Evolutionary conservation across 768 basidiomycete genomes (phyloP).

Genomic region (Calocybe cyanea): DNA sequence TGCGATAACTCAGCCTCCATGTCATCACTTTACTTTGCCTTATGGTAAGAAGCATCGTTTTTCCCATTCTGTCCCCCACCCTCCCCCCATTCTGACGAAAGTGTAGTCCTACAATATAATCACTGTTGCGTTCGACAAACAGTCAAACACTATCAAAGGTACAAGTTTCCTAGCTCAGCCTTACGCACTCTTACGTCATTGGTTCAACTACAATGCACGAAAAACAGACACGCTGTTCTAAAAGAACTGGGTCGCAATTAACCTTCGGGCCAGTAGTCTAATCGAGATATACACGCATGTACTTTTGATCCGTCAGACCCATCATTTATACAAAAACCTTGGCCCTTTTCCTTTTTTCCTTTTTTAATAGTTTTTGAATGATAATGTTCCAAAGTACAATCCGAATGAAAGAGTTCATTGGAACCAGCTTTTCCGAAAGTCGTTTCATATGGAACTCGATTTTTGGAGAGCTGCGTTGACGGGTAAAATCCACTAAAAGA

Average conservation of each 20-base stretch:
- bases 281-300: background rate
- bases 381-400: background rate
- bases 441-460: background rate
- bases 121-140: background rate
- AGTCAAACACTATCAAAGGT: background rate
- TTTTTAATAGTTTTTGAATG: background rate
- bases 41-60: background rate
- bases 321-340: background rate
- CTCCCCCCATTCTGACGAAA: background rate
- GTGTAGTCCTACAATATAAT: background rate
- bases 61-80: background rate
- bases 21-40: background rate
- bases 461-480: background rate
- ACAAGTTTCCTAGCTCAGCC: background rate
- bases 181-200: too few species aligned
- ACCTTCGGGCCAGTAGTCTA: background rate
- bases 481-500: background rate
- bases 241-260: background rate
- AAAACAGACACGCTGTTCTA: background rate
- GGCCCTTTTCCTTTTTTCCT: too few species aligned
- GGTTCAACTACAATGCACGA: background rate
- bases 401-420: background rate
- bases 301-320: background rate
- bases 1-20: background rate
- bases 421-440: background rate